These are phyloP conservation scores for Acacia concinna DNA, from an alignment of 331 rosid species.

Conservation along the genomic window DNA sequence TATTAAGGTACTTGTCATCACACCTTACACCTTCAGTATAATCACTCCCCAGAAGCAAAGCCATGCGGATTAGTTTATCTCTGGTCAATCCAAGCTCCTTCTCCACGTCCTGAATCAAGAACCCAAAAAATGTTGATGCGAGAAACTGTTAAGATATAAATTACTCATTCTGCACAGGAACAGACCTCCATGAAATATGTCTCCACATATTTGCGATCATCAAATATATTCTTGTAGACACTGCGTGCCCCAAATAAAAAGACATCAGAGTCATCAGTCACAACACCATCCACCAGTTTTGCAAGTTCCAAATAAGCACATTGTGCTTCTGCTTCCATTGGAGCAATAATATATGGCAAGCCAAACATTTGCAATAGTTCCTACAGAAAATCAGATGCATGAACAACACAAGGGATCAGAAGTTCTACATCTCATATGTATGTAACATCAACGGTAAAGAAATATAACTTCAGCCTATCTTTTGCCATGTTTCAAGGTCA, in stretches of 20 bases:
- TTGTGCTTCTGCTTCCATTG: slow-evolving; percentile 99
- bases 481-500: background rate
- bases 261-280: slow-evolving; percentile 95
- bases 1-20: slow-evolving; percentile 23
- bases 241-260: slow-evolving; percentile 87
- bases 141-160: background rate
- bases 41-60: slow-evolving; percentile 95
- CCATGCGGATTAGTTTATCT: slow-evolving; percentile 80
- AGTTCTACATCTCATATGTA: background rate
- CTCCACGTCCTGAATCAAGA: slow-evolving; percentile 71
- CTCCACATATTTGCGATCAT: slow-evolving; percentile 95
- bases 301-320: slow-evolving; percentile 88
- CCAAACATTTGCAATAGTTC: slow-evolving; percentile 98
- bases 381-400: slow-evolving; percentile 43
- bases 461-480: background rate
- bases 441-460: slow-evolving; percentile 15
- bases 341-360: slow-evolving; percentile 92
- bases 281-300: slow-evolving; percentile 94
- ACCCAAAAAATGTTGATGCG: slow-evolving; percentile 19
- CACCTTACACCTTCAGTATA: slow-evolving; percentile 98
- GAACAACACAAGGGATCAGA: slow-evolving; percentile 18
- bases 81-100: slow-evolving; percentile 87
- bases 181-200: slow-evolving; percentile 90
- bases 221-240: slow-evolving; percentile 96
- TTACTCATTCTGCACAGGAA: slow-evolving; percentile 24